phyloP scores from a whole-genome alignment of 345 rosid species.

The Acer negundo region DNA sequence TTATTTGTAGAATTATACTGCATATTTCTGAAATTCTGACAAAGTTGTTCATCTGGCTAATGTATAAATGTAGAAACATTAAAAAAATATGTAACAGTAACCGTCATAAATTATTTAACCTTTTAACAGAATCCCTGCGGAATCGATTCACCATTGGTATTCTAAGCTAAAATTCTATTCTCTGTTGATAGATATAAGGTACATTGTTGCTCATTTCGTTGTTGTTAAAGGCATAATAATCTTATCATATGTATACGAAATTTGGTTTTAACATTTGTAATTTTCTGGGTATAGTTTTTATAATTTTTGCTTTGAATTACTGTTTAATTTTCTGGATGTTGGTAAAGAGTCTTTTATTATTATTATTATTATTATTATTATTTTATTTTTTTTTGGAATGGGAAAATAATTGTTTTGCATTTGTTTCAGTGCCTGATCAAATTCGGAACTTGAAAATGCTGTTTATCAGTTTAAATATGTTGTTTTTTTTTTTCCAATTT shows the following conservation, averaged over 20 bases:
- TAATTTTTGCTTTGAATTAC: neutral
- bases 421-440: neutral
- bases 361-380: no score
- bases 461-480: neutral
- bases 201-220: neutral
- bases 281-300: neutral
- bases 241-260: neutral
- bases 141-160: neutral
- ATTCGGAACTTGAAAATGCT: neutral
- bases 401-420: neutral
- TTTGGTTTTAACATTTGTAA: neutral
- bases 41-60: neutral
- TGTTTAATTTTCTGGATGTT: conserved; percentile 7
- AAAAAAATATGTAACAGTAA: neutral
- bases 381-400: neutral
- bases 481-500: neutral
- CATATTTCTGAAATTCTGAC: neutral
- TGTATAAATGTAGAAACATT: neutral
- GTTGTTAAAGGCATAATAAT: neutral
- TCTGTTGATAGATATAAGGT: neutral
- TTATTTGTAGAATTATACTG: neutral
- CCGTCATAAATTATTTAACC: neutral
- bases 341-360: neutral
- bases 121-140: neutral
- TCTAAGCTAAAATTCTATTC: neutral